These are phyloP conservation scores for Paraurostyla sp. DNA, from an alignment of 73 alveolate species.

Conservation along the genomic window DNA sequence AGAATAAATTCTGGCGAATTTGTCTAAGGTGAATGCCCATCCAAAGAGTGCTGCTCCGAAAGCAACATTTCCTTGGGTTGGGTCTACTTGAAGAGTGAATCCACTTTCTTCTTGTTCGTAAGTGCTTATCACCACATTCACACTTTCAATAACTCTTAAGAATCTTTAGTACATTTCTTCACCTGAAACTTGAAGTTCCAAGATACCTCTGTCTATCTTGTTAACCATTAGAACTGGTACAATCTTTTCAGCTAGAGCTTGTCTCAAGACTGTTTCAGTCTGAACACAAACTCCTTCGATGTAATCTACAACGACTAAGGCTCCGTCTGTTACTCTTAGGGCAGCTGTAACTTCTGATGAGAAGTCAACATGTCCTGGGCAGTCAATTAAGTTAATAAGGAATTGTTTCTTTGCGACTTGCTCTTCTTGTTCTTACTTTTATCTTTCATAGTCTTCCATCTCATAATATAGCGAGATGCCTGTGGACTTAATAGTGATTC, in stretches of 20 bases:
- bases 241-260: conserved; percentile 93
- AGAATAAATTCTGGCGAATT: conserved; percentile 90
- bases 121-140: conserved; percentile 81
- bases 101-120: conserved; percentile 85
- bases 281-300: conserved; percentile 96
- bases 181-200: conserved; percentile 84
- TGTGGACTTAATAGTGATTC: conserved; percentile 94
- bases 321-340: conserved; percentile 97
- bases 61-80: conserved; percentile 91
- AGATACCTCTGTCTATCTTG: conserved; percentile 94
- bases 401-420: conserved; percentile 62
- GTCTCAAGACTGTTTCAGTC: conserved; percentile 96
- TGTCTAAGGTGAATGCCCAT: conserved; percentile 94
- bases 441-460: neutral
- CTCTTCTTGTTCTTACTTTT: conserved; percentile 12
- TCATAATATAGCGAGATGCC: conserved; percentile 80
- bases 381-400: conserved; percentile 92
- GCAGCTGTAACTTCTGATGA: conserved; percentile 97
- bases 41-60: conserved; percentile 96
- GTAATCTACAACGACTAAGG: conserved; percentile 95
- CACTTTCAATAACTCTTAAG: conserved; percentile 81
- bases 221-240: conserved; percentile 94
- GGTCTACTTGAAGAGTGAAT: conserved; percentile 71
- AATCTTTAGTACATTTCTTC: conserved; percentile 91
- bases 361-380: conserved; percentile 98